Evolutionary conservation across 345 rosid species (phyloP).

Genomic region (Fremontodendron californicum): DNA sequence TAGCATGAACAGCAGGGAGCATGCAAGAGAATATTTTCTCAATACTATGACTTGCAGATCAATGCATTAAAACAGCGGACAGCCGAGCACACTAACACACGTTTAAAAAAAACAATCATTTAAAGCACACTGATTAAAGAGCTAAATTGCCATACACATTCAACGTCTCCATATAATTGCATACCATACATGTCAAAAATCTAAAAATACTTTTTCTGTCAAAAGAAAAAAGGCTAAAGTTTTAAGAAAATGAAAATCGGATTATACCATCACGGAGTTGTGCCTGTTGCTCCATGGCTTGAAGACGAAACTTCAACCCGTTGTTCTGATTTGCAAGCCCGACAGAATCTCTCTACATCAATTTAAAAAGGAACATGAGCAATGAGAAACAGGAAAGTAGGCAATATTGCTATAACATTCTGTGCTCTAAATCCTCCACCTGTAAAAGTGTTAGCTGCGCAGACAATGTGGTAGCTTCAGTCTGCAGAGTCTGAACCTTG

Average conservation of each 20-base stretch:
- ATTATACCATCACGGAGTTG: constrained; percentile 83
- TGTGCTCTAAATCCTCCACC: constrained; percentile 31
- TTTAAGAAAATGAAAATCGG: no score
- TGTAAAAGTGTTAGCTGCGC: constrained; percentile 93
- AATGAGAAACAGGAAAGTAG: neutral
- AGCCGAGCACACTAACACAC: no score
- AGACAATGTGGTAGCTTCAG: constrained; percentile 93
- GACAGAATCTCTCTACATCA: constrained; percentile 76
- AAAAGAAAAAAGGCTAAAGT: no score
- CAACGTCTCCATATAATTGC: neutral
- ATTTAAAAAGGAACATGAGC: neutral
- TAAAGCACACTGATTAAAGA: neutral
- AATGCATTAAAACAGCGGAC: neutral
- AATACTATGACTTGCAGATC: neutral
- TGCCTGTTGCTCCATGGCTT: constrained; percentile 98
- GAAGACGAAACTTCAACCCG: constrained; percentile 85
- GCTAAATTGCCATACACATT: neutral
- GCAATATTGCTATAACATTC: neutral
- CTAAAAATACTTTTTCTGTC: neutral
- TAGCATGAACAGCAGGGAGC: neutral
- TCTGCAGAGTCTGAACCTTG: constrained; percentile 94
- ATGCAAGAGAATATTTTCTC: neutral
- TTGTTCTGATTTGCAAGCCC: constrained; percentile 90
- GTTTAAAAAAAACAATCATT: neutral
- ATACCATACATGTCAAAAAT: neutral